Evolutionary conservation across 139 green algal species (phyloP), one percentile per base, ranked within the genome.

Genomic region (Coelastrella sp.): DNA sequence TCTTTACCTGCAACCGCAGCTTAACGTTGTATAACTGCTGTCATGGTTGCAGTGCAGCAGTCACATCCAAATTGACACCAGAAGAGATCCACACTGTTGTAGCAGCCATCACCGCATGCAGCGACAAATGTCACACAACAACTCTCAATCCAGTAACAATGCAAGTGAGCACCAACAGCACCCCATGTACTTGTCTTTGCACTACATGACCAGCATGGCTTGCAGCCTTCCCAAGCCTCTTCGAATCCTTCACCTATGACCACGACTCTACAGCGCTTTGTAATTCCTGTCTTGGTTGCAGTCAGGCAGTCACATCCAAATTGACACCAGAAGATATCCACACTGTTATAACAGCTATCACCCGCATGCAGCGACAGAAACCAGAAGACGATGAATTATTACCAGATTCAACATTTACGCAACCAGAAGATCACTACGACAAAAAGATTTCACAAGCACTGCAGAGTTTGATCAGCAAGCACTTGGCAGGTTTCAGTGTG

Each of bases 401-500:
- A n/a, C n/a, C n/a, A n/a, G n/a, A n/a, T n/a, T n/a, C n/a, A n/a
- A n/a, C n/a, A n/a, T n/a, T n/a, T n/a, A 68, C 10, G 61, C 61
- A 68, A 10, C 61, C 61, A 10, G n/a, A 5, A 81, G 75, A 5
- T 81, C 5, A 11, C 13, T n/a, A n/a, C n/a, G 3, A 81, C 14
- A 47, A 83, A 4, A 61, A 65, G n/a, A 32, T 83, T 57, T 57
- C 57, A 54, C 7, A n/a, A 75, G 16, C 59, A 13, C n/a, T 86
- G 6, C 58, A 86, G 59, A 10, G n/a, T 14, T 8, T 74, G 10
- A 14, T 86, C 8, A 57, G 8, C 19, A 56, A 60, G 20, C 58
- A 86, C n/a, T 59, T 74, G 60, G 8, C 80, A 10, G n/a, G 20
- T n/a, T 73, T 66, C 7, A 87, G 82, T 23, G 20, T 87, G 23